Percentiles rank a stretch among this genome's conserved stretches.
Conservation (phyloP, 2,329 filamentous ascomycete genomes). For the Clathrospora elynae region DNA sequence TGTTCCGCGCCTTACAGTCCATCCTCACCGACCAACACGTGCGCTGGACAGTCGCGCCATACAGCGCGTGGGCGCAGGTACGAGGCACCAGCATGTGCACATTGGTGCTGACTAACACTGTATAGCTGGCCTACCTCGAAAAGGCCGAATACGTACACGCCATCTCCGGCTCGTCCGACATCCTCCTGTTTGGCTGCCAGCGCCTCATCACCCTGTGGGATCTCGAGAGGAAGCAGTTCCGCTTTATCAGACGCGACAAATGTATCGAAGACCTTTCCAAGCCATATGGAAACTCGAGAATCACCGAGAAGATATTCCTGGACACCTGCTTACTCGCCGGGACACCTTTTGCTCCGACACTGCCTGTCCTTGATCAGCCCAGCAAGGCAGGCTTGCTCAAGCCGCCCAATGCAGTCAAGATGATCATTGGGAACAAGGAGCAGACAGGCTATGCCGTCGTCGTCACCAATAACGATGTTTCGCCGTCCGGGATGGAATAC, state of each 20-base stretch:
- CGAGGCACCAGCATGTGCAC: conserved; percentile 4
- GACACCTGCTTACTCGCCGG: conserved; percentile 84
- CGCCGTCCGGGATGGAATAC: conserved; percentile 75
- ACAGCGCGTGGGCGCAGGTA: conserved; percentile 86
- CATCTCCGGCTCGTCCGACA: conserved; percentile 81
- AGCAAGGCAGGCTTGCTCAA: conserved; percentile 61
- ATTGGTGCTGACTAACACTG: background rate
- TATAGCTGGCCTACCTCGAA: conserved; percentile 77
- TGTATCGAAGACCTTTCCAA: conserved; percentile 69
- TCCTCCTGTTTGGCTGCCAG: conserved; percentile 87
- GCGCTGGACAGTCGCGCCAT: conserved; percentile 82
- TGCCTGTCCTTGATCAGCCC: conserved; percentile 73
- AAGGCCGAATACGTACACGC: conserved; percentile 67
- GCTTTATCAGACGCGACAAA: conserved; percentile 67
- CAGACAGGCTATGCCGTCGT: conserved; percentile 76
- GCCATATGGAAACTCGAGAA: conserved; percentile 49
- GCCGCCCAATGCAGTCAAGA: conserved; percentile 76
- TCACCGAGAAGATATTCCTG: conserved; percentile 74
- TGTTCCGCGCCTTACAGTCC: conserved; percentile 77
- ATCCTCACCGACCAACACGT: conserved; percentile 72
- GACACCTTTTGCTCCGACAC: conserved; percentile 76
- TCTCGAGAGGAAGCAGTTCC: conserved; percentile 70
- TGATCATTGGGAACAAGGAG: conserved; percentile 69
- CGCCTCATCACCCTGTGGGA: conserved; percentile 71
- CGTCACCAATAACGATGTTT: conserved; percentile 77